phyloP scores from a whole-genome alignment of 352 stramenopile genomes.

The Ophiocytium majus region DNA sequence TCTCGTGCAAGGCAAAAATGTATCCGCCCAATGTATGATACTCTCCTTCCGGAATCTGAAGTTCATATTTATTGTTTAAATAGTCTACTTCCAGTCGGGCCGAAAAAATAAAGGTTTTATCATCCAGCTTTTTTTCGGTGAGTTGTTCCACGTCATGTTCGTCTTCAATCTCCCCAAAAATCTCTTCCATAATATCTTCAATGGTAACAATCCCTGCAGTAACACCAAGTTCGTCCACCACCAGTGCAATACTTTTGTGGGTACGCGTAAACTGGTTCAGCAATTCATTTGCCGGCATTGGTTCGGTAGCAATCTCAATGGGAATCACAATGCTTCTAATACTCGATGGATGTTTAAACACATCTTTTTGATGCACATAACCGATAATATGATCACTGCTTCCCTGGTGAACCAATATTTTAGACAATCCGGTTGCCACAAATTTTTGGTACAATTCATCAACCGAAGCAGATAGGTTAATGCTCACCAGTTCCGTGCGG shows the following conservation, averaged over 20 bases:
- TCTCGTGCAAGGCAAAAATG: no score
- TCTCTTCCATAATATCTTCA: conserved; percentile 10
- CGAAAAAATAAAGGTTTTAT: background rate
- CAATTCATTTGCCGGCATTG: background rate
- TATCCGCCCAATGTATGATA: no score
- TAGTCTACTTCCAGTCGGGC: background rate
- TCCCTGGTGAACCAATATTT: background rate
- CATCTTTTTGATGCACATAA: background rate
- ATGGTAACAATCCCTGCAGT: conserved; percentile 12
- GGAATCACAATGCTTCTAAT: background rate
- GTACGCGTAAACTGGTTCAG: background rate
- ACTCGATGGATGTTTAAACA: background rate
- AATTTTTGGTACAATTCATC: background rate
- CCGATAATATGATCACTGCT: background rate
- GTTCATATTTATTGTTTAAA: no score
- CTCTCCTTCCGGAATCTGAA: no score
- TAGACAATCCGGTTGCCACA: background rate
- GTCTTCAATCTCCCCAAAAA: background rate
- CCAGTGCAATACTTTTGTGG: background rate
- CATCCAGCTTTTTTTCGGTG: background rate
- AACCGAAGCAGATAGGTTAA: background rate
- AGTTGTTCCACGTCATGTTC: background rate
- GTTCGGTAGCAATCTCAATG: background rate
- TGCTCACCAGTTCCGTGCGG: background rate
- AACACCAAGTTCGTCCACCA: background rate